Base-by-base conservation (phyloP, 148 eudicot genomes). In the Vaccinium darrowii region DNA sequence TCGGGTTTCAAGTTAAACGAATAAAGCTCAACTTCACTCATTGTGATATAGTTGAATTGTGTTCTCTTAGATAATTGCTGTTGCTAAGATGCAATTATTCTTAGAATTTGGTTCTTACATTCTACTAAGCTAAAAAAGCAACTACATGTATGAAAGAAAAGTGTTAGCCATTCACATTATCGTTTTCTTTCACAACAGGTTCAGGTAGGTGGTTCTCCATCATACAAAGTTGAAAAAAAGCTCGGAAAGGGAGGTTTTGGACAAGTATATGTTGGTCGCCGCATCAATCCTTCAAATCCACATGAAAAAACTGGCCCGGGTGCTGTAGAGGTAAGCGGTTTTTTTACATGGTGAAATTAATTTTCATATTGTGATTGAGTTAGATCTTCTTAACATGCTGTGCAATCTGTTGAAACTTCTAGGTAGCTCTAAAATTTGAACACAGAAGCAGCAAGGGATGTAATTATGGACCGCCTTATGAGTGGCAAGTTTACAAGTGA, bases 241-340 rank as follows among this genome's bases (percentile, higher is more conserved):
- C 90, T 96, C 27, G 97, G 98, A 19, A 96, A 96, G 89, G 98
- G 99, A 85, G 98, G 98, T 56, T 96, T 94, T 87, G 97, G 99
- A 75, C 99, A 94, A 85, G 99, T 96, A 62, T 96, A 91, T 88
- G 97, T 93, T 81, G 99, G 99, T 85, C 94, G 94, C 18, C 91
- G 93, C 33, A 63, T 89, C 53, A 88, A 89, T 87, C 88, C 93
- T 30, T 83, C 94, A 18, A 86, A 84, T 87, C 88, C 93, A 56
- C 87, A 69, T 88, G 95, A 92, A 86, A 91, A 92, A 81, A 89
- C 84, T 67, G 99, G 97, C 50, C 80, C 93, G 0, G 93, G 91
- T 81, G 99, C 99, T 63, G 60, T 92, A 50, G 99, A 96, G 98
- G 99, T 94, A 90, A 52, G 47, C 0, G 25, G 56, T 67, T 60